Percentiles rank a stretch among this genome's conserved stretches.
These are phyloP conservation scores for Mesotaenium endlicherianum DNA, from an alignment of 139 green algal genomes.

Conservation along the genomic window DNA sequence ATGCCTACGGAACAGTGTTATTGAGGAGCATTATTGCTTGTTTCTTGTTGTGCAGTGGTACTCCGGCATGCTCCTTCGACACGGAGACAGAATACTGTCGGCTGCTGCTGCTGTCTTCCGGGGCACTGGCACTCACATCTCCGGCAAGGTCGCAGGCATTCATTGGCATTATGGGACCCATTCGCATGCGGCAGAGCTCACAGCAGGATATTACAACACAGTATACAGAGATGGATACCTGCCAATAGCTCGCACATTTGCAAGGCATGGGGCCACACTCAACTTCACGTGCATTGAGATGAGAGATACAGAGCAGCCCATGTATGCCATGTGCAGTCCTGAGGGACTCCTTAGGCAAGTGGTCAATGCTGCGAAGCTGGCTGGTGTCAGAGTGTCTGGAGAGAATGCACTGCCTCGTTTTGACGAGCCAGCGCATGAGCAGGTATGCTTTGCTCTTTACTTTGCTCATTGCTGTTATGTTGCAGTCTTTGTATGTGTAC, in stretches of 20 bases:
- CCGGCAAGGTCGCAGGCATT: constrained; percentile 75
- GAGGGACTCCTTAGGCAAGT: constrained; percentile 69
- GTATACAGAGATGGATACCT: constrained; percentile 79
- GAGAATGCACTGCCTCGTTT: constrained; percentile 97
- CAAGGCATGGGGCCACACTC: constrained; percentile 67
- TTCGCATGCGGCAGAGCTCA: constrained; percentile 93
- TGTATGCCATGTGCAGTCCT: constrained; percentile 82
- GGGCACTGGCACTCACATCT: constrained; percentile 21
- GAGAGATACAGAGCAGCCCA: constrained; percentile 94
- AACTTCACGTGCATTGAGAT: constrained; percentile 99
- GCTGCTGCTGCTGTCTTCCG: constrained; percentile 46
- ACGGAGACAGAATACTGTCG: constrained; percentile 81
- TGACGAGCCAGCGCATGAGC: constrained; percentile 34
- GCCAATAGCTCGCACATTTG: constrained; percentile 59
- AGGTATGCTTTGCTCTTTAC: constrained; percentile 52
- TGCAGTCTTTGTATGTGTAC: no score
- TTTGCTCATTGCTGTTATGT: constrained; percentile 34
- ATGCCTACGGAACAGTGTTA: no score
- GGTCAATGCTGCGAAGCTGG: constrained; percentile 50
- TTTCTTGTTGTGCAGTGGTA: constrained; percentile 82
- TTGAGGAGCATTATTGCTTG: no score
- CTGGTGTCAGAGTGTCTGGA: constrained; percentile 78
- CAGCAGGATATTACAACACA: constrained; percentile 98
- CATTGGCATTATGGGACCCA: constrained; percentile 98
- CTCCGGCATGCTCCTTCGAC: constrained; percentile 73